A percentile compares a stretch with the other conserved stretches of the same genome.
phyloP scores from a whole-genome alignment of 768 basidiomycete genomes.

The Cyathus striatus region DNA sequence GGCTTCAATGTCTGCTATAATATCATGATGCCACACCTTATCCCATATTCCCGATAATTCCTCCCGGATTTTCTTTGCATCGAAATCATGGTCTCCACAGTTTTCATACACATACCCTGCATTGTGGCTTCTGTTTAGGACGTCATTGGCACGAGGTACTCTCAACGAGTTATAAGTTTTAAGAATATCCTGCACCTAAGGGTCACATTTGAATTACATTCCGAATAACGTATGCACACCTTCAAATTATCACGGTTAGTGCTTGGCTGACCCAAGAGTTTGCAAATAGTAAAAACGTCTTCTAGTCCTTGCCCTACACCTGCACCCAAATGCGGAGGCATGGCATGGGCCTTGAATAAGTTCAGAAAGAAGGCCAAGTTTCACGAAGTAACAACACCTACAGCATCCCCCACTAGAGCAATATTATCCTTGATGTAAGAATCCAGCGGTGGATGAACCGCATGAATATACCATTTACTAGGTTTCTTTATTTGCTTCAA shows the following conservation, averaged over 20 bases:
- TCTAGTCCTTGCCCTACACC: constrained; percentile 60
- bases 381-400: no score
- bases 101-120: constrained; percentile 41
- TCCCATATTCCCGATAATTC: constrained; percentile 37
- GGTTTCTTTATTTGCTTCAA: constrained; percentile 37
- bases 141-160: constrained; percentile 43
- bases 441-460: constrained; percentile 37
- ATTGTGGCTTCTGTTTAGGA: constrained; percentile 33
- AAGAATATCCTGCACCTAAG: constrained; percentile 33
- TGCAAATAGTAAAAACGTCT: constrained; percentile 42
- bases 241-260: constrained; percentile 33
- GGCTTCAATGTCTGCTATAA: constrained; percentile 30
- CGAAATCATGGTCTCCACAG: constrained; percentile 26
- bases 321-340: constrained; percentile 54
- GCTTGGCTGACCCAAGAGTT: constrained; percentile 37
- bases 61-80: constrained; percentile 21
- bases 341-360: constrained; percentile 44
- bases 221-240: constrained; percentile 17
- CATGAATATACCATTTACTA: constrained; percentile 50
- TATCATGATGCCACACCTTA: constrained; percentile 45
- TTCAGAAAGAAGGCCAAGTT: constrained; percentile 1
- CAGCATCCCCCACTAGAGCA: constrained; percentile 51
- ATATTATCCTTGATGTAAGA: constrained; percentile 39
- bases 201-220: not conserved
- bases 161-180: constrained; percentile 39